A percentile compares a stretch with the other conserved stretches of the same genome.
Conservation (phyloP, 78 protist species). For the Guillardia theta region DNA sequence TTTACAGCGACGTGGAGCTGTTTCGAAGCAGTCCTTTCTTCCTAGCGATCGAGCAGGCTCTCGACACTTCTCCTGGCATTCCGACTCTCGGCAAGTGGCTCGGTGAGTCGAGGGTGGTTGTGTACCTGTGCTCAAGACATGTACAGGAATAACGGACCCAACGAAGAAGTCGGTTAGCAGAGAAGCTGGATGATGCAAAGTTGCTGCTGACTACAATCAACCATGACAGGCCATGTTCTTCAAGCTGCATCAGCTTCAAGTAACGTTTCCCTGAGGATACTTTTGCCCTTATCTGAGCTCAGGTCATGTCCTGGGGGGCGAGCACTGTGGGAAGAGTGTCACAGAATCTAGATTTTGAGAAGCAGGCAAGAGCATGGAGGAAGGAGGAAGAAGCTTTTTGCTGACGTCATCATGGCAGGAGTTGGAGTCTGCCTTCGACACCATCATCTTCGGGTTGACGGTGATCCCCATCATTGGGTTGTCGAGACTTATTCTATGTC, state of each 20-base stretch:
- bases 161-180: not conserved
- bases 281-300: not conserved
- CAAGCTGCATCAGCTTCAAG: constrained; percentile 7
- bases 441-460: not conserved
- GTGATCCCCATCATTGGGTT: not conserved
- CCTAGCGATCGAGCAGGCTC: constrained; percentile 8
- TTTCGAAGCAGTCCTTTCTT: not conserved
- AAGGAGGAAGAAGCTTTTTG: too few species aligned
- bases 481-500: not conserved
- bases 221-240: not conserved
- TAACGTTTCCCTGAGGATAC: not conserved
- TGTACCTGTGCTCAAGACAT: too few species aligned
- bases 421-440: not conserved
- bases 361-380: not conserved
- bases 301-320: not conserved
- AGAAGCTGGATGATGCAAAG: not conserved
- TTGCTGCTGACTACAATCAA: not conserved
- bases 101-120: not conserved
- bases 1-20: not conserved
- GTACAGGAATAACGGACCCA: not conserved
- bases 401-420: not conserved
- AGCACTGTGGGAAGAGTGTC: not conserved
- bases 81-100: not conserved
- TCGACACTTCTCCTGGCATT: constrained; percentile 11
- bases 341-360: not conserved